phyloP scores from a whole-genome alignment of 768 basidiomycete genomes.

The Russula ochroleuca region DNA sequence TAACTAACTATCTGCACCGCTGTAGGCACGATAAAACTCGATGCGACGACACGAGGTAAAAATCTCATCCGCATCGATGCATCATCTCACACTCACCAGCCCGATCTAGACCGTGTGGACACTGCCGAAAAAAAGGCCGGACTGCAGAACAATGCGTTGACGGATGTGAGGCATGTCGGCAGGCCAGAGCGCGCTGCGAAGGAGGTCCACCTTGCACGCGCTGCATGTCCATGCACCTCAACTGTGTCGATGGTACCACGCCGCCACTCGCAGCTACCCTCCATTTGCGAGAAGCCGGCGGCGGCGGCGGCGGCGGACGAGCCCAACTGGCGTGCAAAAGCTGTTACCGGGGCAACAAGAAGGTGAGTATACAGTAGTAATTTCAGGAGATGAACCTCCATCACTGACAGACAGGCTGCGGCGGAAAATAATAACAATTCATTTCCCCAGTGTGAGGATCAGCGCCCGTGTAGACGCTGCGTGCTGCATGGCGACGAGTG shows the following conservation, averaged over 20 bases:
- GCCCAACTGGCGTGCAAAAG: slow-evolving; percentile 56
- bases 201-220: slow-evolving; percentile 39
- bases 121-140: slow-evolving; percentile 54
- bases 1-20: slow-evolving; percentile 21
- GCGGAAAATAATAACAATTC: too few relatives aligned
- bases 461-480: slow-evolving; percentile 59
- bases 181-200: slow-evolving; percentile 44
- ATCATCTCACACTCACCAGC: not conserved
- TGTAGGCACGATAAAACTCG: slow-evolving; percentile 57
- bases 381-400: not conserved
- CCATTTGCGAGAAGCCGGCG: slow-evolving; percentile 33
- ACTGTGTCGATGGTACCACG: slow-evolving; percentile 46
- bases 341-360: slow-evolving; percentile 63
- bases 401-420: not conserved
- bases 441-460: slow-evolving; percentile 51
- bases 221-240: slow-evolving; percentile 36
- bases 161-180: slow-evolving; percentile 58
- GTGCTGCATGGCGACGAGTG: slow-evolving; percentile 51
- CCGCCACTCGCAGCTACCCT: not conserved
- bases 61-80: slow-evolving; percentile 14
- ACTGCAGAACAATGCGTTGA: slow-evolving; percentile 51
- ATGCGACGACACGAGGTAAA: slow-evolving; percentile 55
- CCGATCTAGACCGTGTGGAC: slow-evolving; percentile 49
- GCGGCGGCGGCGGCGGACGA: slow-evolving; percentile 45
- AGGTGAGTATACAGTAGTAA: slow-evolving; percentile 38